Evolutionary conservation across 345 rosid species (phyloP), one percentile per base, ranked within the genome.

Genomic region (Dipteronia sinensis): DNA sequence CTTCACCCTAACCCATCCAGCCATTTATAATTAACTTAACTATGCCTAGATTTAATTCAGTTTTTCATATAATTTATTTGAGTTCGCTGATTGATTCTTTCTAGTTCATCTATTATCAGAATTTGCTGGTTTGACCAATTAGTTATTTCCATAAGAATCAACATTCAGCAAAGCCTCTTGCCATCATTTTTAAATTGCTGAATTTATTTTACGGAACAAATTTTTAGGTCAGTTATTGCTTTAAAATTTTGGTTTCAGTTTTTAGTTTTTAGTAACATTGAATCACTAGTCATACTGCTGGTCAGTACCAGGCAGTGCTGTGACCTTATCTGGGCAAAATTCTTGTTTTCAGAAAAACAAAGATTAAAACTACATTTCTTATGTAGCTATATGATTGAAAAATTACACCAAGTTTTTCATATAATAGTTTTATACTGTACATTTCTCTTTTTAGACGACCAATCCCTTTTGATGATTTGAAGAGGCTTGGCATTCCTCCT

Each of bases 401-500:
- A 51, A 3, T 51, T 31, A 3, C 9, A 17, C 10, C 2, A n/a
- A 3, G 19, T 2, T 49, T 53, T 34, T 65, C n/a, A 31, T 27
- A 13, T 53, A 29, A n/a, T 64, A 20, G 7, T 74, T 67, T 15
- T 76, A 83, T 69, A 76, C 66, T 68, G 31, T 47, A 23, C 49
- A 27, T 66, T 20, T 4, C 55, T 42, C 42, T 76, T 63, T 47
- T 76, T 86, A 94, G 97, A 78, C 94, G 92, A 65, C 91, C 94
- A 49, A 87, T 94, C 76, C 98, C 98, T 31, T 84, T 78, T 72
- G 93, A 94, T 78, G 97, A 91, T 55, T 75, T 95, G 81, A 88
- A 95, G 87, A 93, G 83, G 83, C 94, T 95, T 46, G 94, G 95
- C 62, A 95, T 95, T 82, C 89, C 92, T 67, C 94, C 93, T 69